Percentiles rank a stretch among this genome's conserved stretches.
phyloP scores from a whole-genome alignment of 306 rosid species.

The Fagus crenata region DNA sequence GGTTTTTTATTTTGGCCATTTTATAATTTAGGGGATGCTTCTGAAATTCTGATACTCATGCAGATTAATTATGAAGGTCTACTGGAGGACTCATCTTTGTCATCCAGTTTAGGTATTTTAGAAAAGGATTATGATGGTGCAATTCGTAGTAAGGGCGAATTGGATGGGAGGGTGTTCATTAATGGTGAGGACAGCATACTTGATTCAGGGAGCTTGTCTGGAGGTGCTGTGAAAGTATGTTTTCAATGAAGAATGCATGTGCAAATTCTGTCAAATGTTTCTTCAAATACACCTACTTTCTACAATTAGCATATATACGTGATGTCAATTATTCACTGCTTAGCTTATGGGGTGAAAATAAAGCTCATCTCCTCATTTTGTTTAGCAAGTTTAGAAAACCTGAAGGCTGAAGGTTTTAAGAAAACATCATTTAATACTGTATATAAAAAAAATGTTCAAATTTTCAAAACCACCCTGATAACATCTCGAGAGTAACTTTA shows the following conservation, averaged over 20 bases:
- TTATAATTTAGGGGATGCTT: conserved; percentile 1
- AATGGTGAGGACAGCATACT: conserved; percentile 82
- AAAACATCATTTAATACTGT: too few relatives aligned
- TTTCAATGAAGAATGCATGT: conserved; percentile 5
- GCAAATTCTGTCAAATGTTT: too few relatives aligned
- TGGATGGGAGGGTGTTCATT: conserved; percentile 86
- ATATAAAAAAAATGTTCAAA: too few relatives aligned
- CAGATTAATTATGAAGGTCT: conserved; percentile 87
- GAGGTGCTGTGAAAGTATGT: conserved; percentile 75
- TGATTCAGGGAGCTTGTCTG: conserved; percentile 77
- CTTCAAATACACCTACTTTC: too few relatives aligned
- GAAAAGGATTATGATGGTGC: conserved; percentile 77
- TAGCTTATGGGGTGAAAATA: too few relatives aligned
- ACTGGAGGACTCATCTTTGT: conserved; percentile 62
- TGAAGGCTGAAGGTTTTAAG: too few relatives aligned
- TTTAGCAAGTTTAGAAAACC: too few relatives aligned
- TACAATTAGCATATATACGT: too few relatives aligned
- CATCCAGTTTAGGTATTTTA: conserved; percentile 58
- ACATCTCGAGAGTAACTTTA: too few relatives aligned
- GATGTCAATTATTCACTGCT: too few relatives aligned
- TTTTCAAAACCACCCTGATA: too few relatives aligned
- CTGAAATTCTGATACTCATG: conserved; percentile 20
- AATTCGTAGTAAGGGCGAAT: conserved; percentile 62
- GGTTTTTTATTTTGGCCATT: conserved; percentile 1
- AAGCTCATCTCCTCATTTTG: too few relatives aligned